Conservation (phyloP, 2,329 filamentous ascomycete species). For the Xylaria multiplex region DNA sequence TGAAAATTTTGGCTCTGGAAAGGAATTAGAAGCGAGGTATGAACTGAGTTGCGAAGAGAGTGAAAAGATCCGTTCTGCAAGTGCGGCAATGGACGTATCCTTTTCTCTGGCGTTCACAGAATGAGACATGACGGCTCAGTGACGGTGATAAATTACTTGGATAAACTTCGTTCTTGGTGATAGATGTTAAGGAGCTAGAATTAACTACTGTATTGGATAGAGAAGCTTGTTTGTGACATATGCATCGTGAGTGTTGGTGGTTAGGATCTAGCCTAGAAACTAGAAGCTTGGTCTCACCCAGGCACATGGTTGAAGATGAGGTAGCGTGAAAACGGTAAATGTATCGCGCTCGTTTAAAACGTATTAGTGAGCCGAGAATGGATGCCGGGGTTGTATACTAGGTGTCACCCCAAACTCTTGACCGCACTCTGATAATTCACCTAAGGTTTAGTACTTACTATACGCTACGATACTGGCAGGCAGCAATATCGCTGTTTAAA, state of each 20-base stretch:
- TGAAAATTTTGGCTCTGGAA: slow-evolving; percentile 19
- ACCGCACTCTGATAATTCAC: not conserved
- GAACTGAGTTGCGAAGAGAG: slow-evolving; percentile 20
- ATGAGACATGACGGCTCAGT: not conserved
- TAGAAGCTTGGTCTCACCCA: not conserved
- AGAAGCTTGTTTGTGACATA: slow-evolving; percentile 1
- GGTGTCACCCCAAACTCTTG: not conserved
- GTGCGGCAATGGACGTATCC: slow-evolving; percentile 20
- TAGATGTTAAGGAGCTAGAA: not conserved
- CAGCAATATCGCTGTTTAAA: too few relatives aligned
- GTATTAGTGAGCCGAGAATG: slow-evolving; percentile 14
- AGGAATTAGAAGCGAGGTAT: slow-evolving; percentile 20
- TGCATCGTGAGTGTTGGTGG: not conserved
- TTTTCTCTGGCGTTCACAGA: slow-evolving; percentile 5
- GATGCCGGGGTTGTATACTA: not conserved
- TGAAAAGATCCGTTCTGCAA: slow-evolving; percentile 22
- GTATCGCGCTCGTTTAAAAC: slow-evolving; percentile 5
- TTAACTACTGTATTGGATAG: too few relatives aligned
- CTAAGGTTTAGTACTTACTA: not conserved
- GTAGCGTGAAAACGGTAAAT: slow-evolving; percentile 4
- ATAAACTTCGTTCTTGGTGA: not conserved
- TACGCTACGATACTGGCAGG: not conserved
- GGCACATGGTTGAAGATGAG: not conserved
- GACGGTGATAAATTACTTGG: not conserved
- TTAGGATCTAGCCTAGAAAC: not conserved